Evolutionary conservation across 2,329 filamentous ascomycete genomes (phyloP).

Genomic region (Penicillium sp.): DNA sequence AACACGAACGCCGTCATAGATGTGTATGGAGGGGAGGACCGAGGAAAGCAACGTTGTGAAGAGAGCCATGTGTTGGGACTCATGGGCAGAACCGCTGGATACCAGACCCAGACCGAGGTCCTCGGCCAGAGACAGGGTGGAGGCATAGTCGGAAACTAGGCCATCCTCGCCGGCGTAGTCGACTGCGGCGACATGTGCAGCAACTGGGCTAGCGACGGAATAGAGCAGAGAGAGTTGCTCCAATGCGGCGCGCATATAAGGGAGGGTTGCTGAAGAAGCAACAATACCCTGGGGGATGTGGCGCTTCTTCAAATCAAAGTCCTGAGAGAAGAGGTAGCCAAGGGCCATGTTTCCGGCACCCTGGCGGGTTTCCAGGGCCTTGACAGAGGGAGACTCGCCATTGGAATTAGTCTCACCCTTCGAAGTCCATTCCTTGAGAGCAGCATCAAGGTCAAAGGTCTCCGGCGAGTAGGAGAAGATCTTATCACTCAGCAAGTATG

Average conservation of each 20-base stretch:
- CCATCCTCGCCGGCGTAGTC: constrained; percentile 73
- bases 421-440: constrained; percentile 72
- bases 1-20: constrained; percentile 82
- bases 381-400: constrained; percentile 73
- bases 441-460: constrained; percentile 84
- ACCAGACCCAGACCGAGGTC: constrained; percentile 87
- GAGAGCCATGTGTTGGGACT: constrained; percentile 93
- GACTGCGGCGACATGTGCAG: constrained; percentile 85
- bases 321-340: constrained; percentile 95
- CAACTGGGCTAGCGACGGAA: constrained; percentile 85
- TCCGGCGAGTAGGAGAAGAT: constrained; percentile 96
- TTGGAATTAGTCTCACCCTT: constrained; percentile 73
- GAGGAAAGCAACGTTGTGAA: constrained; percentile 77
- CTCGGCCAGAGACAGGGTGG: constrained; percentile 75
- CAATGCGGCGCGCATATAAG: constrained; percentile 74
- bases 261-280: constrained; percentile 78
- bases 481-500: constrained; percentile 93
- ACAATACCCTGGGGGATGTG: constrained; percentile 88
- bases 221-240: constrained; percentile 92
- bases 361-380: constrained; percentile 78
- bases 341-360: constrained; percentile 89
- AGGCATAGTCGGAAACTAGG: constrained; percentile 82
- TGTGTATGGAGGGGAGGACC: constrained; percentile 77
- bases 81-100: constrained; percentile 79
- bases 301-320: constrained; percentile 89